These are phyloP conservation scores for Solanum chiquidenum DNA, from an alignment of 257 asterid genomes.

Conservation along the genomic window DNA sequence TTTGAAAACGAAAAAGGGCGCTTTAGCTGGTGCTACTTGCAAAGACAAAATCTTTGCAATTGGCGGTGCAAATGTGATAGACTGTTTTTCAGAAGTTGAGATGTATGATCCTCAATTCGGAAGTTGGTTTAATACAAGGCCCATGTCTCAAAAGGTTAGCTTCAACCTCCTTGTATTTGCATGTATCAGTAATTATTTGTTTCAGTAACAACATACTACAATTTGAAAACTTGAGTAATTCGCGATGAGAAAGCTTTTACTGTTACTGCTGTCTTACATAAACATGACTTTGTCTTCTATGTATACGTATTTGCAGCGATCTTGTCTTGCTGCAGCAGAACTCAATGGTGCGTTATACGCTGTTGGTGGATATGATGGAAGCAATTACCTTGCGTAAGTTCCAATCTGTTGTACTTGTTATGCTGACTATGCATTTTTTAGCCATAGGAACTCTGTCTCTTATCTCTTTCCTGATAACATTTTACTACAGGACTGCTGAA, in stretches of 20 bases:
- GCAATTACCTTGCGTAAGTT: conserved; percentile 56
- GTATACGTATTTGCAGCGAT: conserved; percentile 32
- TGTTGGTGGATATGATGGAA: conserved; percentile 73
- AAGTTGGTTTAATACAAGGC: conserved; percentile 64
- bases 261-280: not conserved
- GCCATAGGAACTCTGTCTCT: not conserved
- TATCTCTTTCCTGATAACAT: not conserved
- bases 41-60: conserved; percentile 46
- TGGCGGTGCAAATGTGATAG: conserved; percentile 66
- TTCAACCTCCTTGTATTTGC: not conserved
- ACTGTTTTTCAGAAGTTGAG: conserved; percentile 56
- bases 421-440: not conserved
- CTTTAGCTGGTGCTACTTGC: conserved; percentile 61
- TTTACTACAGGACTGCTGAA: conserved; percentile 58
- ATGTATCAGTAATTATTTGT: not conserved
- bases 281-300: conserved; percentile 1
- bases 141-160: conserved; percentile 69
- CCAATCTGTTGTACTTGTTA: not conserved
- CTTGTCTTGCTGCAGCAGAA: conserved; percentile 68
- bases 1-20: conserved; percentile 47
- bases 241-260: not conserved
- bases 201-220: not conserved
- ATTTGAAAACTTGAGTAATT: not conserved
- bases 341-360: conserved; percentile 74
- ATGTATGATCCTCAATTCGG: conserved; percentile 69